Evolutionary conservation across 495 filamentous ascomycete genomes (phyloP).

Genomic region (Clavariopsis aquatica): DNA sequence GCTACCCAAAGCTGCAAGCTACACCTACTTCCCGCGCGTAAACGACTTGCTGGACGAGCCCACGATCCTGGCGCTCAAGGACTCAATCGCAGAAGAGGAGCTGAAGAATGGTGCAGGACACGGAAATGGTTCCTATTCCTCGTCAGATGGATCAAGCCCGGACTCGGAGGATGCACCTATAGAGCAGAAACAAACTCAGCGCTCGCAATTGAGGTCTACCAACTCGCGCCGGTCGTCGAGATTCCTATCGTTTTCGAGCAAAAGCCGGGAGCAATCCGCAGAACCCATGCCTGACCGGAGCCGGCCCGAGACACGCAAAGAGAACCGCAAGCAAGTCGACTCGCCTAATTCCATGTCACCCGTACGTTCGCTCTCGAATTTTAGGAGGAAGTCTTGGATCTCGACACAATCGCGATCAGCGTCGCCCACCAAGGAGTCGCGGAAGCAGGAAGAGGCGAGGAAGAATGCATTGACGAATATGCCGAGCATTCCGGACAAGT

Average conservation of each 20-base stretch:
- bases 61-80: conserved; percentile 32
- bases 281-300: conserved; percentile 20
- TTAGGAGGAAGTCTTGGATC: conserved; percentile 39
- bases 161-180: conserved; percentile 23
- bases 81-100: conserved; percentile 35
- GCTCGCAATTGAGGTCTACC: conserved; percentile 16
- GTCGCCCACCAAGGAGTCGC: conserved; percentile 28
- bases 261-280: conserved; percentile 22
- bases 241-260: conserved; percentile 33
- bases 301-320: not conserved
- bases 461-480: conserved; percentile 18
- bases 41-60: conserved; percentile 35
- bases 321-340: conserved; percentile 4
- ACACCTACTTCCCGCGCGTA: conserved; percentile 41
- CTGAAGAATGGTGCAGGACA: conserved; percentile 19
- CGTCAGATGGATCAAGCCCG: conserved; percentile 34
- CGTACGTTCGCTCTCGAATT: conserved; percentile 28
- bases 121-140: conserved; percentile 22
- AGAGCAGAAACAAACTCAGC: conserved; percentile 12
- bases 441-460: conserved; percentile 11
- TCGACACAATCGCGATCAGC: conserved; percentile 28
- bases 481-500: conserved; percentile 25
- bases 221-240: conserved; percentile 37
- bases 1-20: conserved; percentile 37
- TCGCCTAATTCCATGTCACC: conserved; percentile 23